A percentile compares a stretch with the other conserved stretches of the same genome.
phyloP scores from a whole-genome alignment of 75 land plant genomes.

The Picea sitchensis region DNA sequence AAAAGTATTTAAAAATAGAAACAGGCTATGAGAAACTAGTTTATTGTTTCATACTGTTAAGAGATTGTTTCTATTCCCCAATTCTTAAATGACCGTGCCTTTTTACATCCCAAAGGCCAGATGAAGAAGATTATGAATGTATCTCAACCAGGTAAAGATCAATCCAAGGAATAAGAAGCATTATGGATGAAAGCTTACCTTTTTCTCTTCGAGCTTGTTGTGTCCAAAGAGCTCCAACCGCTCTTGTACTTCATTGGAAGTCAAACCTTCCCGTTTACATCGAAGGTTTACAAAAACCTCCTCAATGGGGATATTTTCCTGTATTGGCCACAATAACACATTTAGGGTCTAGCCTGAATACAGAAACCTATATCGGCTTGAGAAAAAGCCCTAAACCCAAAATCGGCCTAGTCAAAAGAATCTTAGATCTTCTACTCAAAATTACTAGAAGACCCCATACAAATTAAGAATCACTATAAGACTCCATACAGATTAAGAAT shows the following conservation, averaged over 20 bases:
- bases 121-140: too few relatives aligned
- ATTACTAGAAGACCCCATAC: neutral
- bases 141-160: too few relatives aligned
- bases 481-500: too few relatives aligned
- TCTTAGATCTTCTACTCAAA: neutral
- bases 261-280: conserved; percentile 51
- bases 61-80: too few relatives aligned
- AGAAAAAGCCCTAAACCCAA: neutral
- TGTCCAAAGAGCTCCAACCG: conserved; percentile 56
- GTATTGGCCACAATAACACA: conserved; percentile 3
- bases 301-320: conserved; percentile 67
- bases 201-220: conserved; percentile 74
- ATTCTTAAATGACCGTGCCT: too few relatives aligned
- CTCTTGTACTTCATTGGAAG: conserved; percentile 33
- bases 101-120: too few relatives aligned
- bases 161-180: neutral
- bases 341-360: neutral
- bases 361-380: neutral
- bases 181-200: conserved; percentile 21
- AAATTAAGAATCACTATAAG: too few relatives aligned
- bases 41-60: too few relatives aligned
- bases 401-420: neutral
- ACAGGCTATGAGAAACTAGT: too few relatives aligned
- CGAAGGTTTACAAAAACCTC: conserved; percentile 64
- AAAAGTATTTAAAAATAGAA: too few relatives aligned